These are phyloP conservation scores for Fusarium circinatum DNA, from an alignment of 2,329 filamentous ascomycete genomes.

Conservation along the genomic window DNA sequence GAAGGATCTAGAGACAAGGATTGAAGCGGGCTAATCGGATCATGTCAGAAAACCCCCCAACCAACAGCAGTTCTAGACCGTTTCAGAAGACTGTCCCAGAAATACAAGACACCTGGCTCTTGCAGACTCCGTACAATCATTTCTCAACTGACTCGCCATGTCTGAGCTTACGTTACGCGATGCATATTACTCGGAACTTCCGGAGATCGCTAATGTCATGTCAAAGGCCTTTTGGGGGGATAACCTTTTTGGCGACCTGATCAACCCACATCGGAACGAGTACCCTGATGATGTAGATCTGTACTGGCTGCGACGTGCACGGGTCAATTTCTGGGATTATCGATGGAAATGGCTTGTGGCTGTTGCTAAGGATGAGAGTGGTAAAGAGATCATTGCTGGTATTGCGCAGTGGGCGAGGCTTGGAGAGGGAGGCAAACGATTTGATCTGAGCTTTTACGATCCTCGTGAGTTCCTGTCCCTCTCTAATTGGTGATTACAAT, in stretches of 20 bases:
- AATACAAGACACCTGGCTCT: slow-evolving; percentile 10
- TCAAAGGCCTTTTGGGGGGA: slow-evolving; percentile 50
- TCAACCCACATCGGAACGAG: slow-evolving; percentile 48
- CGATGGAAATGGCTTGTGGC: slow-evolving; percentile 44
- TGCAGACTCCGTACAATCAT: not conserved
- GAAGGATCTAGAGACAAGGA: not conserved
- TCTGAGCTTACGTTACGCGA: slow-evolving; percentile 24
- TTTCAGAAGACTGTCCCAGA: not conserved
- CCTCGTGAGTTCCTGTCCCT: not conserved
- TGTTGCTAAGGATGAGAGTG: slow-evolving; percentile 27
- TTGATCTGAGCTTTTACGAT: slow-evolving; percentile 18
- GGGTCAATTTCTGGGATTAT: slow-evolving; percentile 45
- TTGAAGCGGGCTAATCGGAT: slow-evolving; percentile 20
- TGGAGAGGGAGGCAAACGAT: slow-evolving; percentile 23
- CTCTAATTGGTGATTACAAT: fast-evolving
- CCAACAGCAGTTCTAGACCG: not conserved
- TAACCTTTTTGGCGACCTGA: slow-evolving; percentile 47
- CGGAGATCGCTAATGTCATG: slow-evolving; percentile 44
- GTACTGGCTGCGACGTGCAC: slow-evolving; percentile 45
- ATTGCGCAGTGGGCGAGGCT: slow-evolving; percentile 36
- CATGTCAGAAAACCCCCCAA: not conserved
- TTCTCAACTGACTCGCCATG: slow-evolving; percentile 8
- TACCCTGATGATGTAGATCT: slow-evolving; percentile 46
- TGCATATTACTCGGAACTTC: slow-evolving; percentile 40
- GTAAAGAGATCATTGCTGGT: slow-evolving; percentile 19